Conservation (phyloP, 352 stramenopile genomes). For the Phytophthora pistaciae region DNA sequence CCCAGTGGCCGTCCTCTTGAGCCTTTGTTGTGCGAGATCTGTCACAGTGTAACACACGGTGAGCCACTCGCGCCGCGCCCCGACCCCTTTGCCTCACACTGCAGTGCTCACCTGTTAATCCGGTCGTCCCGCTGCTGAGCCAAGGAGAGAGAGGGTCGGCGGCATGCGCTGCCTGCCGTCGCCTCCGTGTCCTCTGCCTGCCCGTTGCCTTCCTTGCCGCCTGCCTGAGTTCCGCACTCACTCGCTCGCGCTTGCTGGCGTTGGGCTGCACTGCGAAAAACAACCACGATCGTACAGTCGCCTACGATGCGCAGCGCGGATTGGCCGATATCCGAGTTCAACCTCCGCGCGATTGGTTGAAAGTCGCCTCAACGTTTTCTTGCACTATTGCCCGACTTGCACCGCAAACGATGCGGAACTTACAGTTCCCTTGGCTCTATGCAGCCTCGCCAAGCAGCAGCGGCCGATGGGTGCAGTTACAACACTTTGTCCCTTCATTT, state of each 20-base stretch:
- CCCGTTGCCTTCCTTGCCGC: not conserved
- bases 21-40: constrained; percentile 31
- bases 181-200: constrained; percentile 5
- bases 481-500: not conserved
- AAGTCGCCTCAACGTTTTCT: constrained; percentile 21
- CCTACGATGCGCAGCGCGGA: constrained; percentile 9
- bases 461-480: not conserved
- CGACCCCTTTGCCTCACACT: constrained; percentile 1
- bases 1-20: constrained; percentile 2
- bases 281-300: constrained; percentile 48
- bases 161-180: constrained; percentile 34
- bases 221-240: constrained; percentile 33
- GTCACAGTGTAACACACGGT: constrained; percentile 33
- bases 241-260: constrained; percentile 33
- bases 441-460: not conserved
- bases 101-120: constrained; percentile 13
- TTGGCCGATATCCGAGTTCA: constrained; percentile 19
- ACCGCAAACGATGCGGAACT: not conserved
- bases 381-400: constrained; percentile 1
- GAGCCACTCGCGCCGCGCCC: constrained; percentile 2
- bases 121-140: constrained; percentile 13
- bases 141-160: constrained; percentile 26
- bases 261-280: constrained; percentile 42
- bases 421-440: not conserved
- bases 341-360: constrained; percentile 31